A percentile compares a stretch with the other conserved stretches of the same genome.
Evolutionary conservation across 116 monocot genomes (phyloP).

Genomic region (Phalaenopsis hybrid): DNA sequence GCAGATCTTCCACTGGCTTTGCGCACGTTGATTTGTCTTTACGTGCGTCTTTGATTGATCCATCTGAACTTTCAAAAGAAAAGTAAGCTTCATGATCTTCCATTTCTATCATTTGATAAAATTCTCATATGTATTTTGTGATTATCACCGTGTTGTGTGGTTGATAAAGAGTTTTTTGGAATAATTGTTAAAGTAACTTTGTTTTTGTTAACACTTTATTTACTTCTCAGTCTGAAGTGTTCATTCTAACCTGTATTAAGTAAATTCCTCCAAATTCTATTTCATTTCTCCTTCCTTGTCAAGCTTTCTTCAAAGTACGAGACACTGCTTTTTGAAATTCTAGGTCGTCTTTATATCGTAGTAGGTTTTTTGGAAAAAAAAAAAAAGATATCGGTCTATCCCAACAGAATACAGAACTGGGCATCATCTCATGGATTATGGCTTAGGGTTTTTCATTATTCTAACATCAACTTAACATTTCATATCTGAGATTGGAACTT

Average conservation of each 20-base stretch:
- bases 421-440: not conserved
- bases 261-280: too few species aligned
- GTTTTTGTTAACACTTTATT: not conserved
- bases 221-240: not conserved
- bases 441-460: too few species aligned
- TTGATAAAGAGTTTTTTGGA: not conserved
- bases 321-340: not conserved
- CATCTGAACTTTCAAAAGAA: not conserved
- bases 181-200: not conserved
- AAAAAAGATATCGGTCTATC: not conserved
- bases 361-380: not conserved
- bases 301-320: not conserved
- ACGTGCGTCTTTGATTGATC: slow-evolving; percentile 27
- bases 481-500: not conserved
- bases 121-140: not conserved
- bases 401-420: not conserved
- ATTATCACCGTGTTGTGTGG: not conserved
- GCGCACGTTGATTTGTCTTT: slow-evolving; percentile 82
- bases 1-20: slow-evolving; percentile 44
- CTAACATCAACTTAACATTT: too few species aligned
- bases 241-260: too few species aligned
- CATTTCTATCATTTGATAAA: not conserved
- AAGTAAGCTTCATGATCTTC: slow-evolving; percentile 8
- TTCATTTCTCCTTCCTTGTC: not conserved
- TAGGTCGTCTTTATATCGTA: not conserved